Conservation (phyloP, 2,329 filamentous ascomycete species). For the Aciculosporium take region DNA sequence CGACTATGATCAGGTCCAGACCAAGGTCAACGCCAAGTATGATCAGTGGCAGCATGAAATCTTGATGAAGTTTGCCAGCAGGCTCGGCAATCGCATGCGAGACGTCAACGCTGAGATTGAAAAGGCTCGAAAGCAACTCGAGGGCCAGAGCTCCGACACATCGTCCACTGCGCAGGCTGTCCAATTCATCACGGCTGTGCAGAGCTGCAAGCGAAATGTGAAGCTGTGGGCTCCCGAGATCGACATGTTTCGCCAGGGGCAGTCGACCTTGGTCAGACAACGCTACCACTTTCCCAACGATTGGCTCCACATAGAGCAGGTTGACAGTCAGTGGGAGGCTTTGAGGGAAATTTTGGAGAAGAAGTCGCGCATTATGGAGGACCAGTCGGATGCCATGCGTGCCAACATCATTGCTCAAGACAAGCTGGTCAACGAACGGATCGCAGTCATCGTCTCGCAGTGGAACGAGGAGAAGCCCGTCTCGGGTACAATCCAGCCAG, state of each 20-base stretch:
- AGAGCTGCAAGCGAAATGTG: slow-evolving; percentile 88
- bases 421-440: slow-evolving; percentile 77
- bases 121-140: slow-evolving; percentile 77
- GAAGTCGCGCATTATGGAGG: slow-evolving; percentile 89
- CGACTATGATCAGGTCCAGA: slow-evolving; percentile 96
- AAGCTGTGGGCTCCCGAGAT: slow-evolving; percentile 92
- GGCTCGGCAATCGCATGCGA: slow-evolving; percentile 78
- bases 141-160: slow-evolving; percentile 81
- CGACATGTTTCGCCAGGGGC: slow-evolving; percentile 87
- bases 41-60: slow-evolving; percentile 99
- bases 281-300: slow-evolving; percentile 87
- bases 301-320: slow-evolving; percentile 92
- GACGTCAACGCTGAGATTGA: slow-evolving; percentile 88
- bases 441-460: slow-evolving; percentile 66
- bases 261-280: slow-evolving; percentile 80
- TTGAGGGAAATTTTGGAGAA: slow-evolving; percentile 82
- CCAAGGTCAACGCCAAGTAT: slow-evolving; percentile 97
- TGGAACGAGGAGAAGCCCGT: slow-evolving; percentile 98
- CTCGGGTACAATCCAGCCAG: slow-evolving; percentile 81
- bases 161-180: slow-evolving; percentile 95
- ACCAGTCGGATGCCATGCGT: slow-evolving; percentile 86
- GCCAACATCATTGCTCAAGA: slow-evolving; percentile 94
- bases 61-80: slow-evolving; percentile 77
- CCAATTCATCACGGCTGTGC: slow-evolving; percentile 94
- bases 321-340: slow-evolving; percentile 90